phyloP scores from a whole-genome alignment of 495 filamentous ascomycete genomes.

The Xylaria cubensis region DNA sequence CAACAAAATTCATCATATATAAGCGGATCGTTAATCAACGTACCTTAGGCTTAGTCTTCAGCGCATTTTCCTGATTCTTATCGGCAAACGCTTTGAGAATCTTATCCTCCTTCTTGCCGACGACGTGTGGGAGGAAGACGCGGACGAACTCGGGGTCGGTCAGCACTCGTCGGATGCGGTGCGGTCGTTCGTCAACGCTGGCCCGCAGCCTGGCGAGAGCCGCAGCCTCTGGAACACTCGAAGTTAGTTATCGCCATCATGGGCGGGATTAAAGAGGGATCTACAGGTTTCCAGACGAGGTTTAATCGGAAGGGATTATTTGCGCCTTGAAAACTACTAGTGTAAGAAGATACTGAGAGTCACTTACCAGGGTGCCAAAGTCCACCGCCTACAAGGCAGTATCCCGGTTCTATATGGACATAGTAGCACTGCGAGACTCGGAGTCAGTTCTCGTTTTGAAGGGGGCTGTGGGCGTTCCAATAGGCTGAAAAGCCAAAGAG shows the following conservation, averaged over 20 bases:
- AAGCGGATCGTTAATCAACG: slow-evolving; percentile 31
- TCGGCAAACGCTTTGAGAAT: slow-evolving; percentile 71
- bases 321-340: background rate
- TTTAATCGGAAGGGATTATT: background rate
- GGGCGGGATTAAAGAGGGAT: background rate
- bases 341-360: background rate
- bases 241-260: background rate
- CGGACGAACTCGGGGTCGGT: slow-evolving; percentile 61
- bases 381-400: slow-evolving; percentile 69
- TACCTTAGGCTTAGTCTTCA: slow-evolving; percentile 89
- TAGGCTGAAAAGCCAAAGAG: no score
- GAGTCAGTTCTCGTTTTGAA: background rate
- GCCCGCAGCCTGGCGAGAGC: slow-evolving; percentile 69
- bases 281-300: background rate
- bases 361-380: slow-evolving; percentile 70
- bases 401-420: slow-evolving; percentile 52
- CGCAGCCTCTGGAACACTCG: slow-evolving; percentile 44
- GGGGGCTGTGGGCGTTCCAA: no score
- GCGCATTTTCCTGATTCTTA: slow-evolving; percentile 70
- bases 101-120: slow-evolving; percentile 54
- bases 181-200: slow-evolving; percentile 73
- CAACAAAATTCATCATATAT: background rate
- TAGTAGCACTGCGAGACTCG: slow-evolving; percentile 65
- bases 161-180: slow-evolving; percentile 70
- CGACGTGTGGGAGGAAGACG: slow-evolving; percentile 65